A percentile compares a stretch with the other conserved stretches of the same genome.
Evolutionary conservation across 768 basidiomycete genomes (phyloP).

Genomic region (Leccinum rimulosum): DNA sequence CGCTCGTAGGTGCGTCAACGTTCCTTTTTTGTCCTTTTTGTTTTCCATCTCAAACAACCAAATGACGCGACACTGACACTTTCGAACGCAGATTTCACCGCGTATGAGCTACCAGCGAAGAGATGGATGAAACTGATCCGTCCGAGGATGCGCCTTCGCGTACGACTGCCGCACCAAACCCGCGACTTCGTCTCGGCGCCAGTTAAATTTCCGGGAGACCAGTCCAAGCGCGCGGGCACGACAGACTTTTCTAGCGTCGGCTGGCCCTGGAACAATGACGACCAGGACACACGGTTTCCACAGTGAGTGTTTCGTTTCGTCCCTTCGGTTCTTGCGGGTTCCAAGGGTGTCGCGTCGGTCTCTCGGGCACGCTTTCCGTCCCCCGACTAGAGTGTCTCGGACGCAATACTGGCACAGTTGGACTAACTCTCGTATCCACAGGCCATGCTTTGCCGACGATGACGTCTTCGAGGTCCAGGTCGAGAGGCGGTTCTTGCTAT

Average conservation of each 20-base stretch:
- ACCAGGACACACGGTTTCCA: constrained; percentile 1
- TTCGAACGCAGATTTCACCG: constrained; percentile 21
- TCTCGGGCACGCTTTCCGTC: not conserved
- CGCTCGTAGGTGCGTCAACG: constrained; percentile 18
- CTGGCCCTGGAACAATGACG: constrained; percentile 18
- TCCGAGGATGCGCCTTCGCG: constrained; percentile 25
- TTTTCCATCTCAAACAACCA: not conserved
- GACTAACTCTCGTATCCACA: not conserved
- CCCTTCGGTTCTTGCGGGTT: not conserved
- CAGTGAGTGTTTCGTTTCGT: constrained; percentile 12
- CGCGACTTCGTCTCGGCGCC: constrained; percentile 17
- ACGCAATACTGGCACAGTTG: constrained; percentile 2
- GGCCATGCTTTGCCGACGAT: constrained; percentile 16
- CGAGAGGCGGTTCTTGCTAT: constrained; percentile 18
- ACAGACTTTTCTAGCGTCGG: not conserved
- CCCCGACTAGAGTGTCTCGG: too few species aligned
- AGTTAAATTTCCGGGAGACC: constrained; percentile 7
- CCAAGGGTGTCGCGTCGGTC: not conserved
- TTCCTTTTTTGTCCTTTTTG: not conserved
- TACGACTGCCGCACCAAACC: constrained; percentile 2
- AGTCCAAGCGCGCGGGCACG: not conserved
- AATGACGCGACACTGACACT: not conserved
- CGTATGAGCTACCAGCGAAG: constrained; percentile 21
- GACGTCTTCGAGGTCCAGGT: constrained; percentile 20
- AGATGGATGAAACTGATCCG: constrained; percentile 18